These are phyloP conservation scores for Penicillium taxi DNA, from an alignment of 495 filamentous ascomycete species.

Conservation along the genomic window DNA sequence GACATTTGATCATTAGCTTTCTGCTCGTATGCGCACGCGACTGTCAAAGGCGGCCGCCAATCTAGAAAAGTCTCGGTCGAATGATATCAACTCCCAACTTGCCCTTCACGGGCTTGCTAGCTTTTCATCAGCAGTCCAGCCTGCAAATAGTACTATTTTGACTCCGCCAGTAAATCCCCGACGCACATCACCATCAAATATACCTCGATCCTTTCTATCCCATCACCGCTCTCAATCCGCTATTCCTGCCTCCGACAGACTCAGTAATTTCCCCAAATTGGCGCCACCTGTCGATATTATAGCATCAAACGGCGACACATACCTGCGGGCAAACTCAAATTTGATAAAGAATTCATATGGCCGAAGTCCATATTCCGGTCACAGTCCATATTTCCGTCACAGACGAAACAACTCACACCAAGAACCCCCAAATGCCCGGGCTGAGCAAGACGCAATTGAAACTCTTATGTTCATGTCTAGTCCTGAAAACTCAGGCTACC, in stretches of 20 bases:
- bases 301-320: conserved; percentile 17
- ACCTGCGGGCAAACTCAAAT: conserved; percentile 38
- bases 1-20: conserved; percentile 45
- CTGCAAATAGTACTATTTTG: conserved; percentile 5
- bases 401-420: conserved; percentile 34
- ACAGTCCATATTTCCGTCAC: conserved; percentile 24
- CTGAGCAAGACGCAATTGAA: conserved; percentile 84
- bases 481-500: conserved; percentile 60
- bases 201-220: conserved; percentile 6
- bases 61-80: conserved; percentile 74
- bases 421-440: conserved; percentile 52
- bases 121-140: conserved; percentile 5
- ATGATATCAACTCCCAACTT: conserved; percentile 55
- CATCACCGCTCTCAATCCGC: conserved; percentile 18
- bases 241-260: conserved; percentile 14
- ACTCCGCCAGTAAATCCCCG: conserved; percentile 9
- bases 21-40: conserved; percentile 66
- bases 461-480: conserved; percentile 82
- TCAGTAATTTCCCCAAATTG: conserved; percentile 29
- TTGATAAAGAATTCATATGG: conserved; percentile 14
- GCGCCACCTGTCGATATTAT: conserved; percentile 54
- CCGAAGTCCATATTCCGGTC: conserved; percentile 11
- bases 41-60: conserved; percentile 87
- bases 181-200: conserved; percentile 5
- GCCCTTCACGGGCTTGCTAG: conserved; percentile 57